Conservation (phyloP, 306 rosid species). For the Prunus campanulata region DNA sequence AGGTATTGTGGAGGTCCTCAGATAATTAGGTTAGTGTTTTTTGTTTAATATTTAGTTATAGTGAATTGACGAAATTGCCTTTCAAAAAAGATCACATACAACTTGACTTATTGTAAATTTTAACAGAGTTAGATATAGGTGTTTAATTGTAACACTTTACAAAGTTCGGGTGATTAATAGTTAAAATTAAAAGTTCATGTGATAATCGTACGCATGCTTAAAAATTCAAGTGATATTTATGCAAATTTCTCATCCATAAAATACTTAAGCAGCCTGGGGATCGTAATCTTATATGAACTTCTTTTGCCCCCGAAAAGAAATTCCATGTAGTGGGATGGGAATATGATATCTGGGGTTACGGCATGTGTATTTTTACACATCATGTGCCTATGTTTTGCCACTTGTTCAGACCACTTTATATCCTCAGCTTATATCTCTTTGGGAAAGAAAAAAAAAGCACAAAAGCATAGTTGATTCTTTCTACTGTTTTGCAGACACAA, state of each 20-base stretch:
- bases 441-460: conserved; percentile 32
- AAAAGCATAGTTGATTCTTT: conserved; percentile 38
- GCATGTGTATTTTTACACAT: conserved; percentile 23
- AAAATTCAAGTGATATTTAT: too few relatives aligned
- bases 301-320: neutral
- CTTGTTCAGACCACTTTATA: conserved; percentile 29
- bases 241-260: neutral
- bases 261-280: neutral
- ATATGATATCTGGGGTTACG: neutral
- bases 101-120: too few relatives aligned
- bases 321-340: neutral
- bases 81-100: too few relatives aligned
- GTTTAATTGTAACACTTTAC: too few relatives aligned
- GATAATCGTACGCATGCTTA: too few relatives aligned
- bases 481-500: conserved; percentile 3
- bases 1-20: too few relatives aligned
- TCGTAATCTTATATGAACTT: neutral
- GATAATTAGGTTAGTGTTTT: too few relatives aligned
- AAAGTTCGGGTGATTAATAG: too few relatives aligned
- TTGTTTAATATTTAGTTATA: too few relatives aligned
- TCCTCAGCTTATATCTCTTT: conserved; percentile 27
- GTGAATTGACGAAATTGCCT: too few relatives aligned
- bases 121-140: too few relatives aligned
- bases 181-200: too few relatives aligned
- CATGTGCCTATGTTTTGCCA: conserved; percentile 28